Percentiles rank a stretch among this genome's conserved stretches.
These are phyloP conservation scores for Colletotrichum viniferum DNA, from an alignment of 2,329 filamentous ascomycete genomes.

Conservation along the genomic window DNA sequence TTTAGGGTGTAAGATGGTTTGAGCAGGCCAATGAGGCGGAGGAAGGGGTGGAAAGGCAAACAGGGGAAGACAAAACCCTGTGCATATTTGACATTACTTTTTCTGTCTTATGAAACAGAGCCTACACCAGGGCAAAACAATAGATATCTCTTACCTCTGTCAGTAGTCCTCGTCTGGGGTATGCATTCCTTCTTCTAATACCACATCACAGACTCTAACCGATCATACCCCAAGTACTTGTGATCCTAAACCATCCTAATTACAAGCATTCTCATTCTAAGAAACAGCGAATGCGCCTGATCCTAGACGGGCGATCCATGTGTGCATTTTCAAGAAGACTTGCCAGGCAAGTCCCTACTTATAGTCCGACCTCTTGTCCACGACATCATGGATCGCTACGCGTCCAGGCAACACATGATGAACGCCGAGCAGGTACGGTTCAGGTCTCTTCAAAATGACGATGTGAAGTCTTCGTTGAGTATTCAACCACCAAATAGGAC, in stretches of 20 bases:
- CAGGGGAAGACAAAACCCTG: neutral
- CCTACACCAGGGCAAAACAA: neutral
- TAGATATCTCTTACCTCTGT: neutral
- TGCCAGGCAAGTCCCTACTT: neutral
- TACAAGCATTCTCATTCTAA: neutral
- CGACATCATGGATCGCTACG: neutral
- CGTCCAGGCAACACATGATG: neutral
- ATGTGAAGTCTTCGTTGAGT: neutral
- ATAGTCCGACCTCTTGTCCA: neutral
- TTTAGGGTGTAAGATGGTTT: neutral
- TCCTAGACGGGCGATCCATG: neutral
- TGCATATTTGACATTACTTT: neutral
- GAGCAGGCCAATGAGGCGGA: neutral
- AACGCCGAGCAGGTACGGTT: neutral
- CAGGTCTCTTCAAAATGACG: neutral
- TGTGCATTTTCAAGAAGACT: neutral
- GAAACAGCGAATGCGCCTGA: neutral
- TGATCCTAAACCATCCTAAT: neutral
- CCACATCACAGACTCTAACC: neutral
- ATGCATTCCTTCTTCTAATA: neutral
- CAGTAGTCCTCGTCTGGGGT: neutral
- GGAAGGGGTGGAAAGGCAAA: neutral
- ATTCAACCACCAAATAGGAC: neutral
- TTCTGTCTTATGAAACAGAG: neutral
- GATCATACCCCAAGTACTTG: neutral